Percentiles rank a stretch among this genome's conserved stretches.
phyloP scores from a whole-genome alignment of 148 eudicot species.

The Drosera capensis region DNA sequence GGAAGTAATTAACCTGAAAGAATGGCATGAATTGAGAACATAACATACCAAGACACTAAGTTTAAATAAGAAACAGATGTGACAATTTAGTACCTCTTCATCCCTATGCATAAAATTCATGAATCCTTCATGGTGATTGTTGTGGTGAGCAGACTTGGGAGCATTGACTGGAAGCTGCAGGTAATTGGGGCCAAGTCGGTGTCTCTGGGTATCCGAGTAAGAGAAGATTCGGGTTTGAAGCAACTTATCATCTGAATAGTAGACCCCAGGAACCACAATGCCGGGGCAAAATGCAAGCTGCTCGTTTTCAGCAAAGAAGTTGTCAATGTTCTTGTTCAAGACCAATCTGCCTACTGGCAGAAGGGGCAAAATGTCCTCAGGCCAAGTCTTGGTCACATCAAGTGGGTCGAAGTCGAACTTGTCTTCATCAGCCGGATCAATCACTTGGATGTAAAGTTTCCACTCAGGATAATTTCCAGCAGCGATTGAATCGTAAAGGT shows the following conservation, averaged over 20 bases:
- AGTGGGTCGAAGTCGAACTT: constrained; percentile 88
- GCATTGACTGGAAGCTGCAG: constrained; percentile 87
- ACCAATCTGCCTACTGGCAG: constrained; percentile 93
- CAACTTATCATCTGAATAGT: constrained; percentile 84
- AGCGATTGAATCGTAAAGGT: constrained; percentile 75
- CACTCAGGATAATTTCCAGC: constrained; percentile 96
- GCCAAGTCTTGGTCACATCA: constrained; percentile 89
- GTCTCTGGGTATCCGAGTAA: constrained; percentile 87
- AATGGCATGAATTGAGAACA: constrained; percentile 9
- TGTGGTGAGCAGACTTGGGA: constrained; percentile 82
- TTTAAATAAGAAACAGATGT: neutral
- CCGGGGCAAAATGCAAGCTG: constrained; percentile 84
- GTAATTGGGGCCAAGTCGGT: constrained; percentile 92
- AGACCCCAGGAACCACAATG: constrained; percentile 67
- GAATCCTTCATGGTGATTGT: constrained; percentile 83
- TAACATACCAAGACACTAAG: neutral
- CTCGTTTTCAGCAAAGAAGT: constrained; percentile 90
- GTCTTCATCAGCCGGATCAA: constrained; percentile 81
- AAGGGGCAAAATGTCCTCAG: constrained; percentile 79
- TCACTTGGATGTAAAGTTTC: constrained; percentile 74
- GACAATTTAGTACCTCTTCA: constrained; percentile 57
- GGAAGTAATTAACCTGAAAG: constrained; percentile 79
- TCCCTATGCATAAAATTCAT: constrained; percentile 98
- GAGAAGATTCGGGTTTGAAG: constrained; percentile 82
- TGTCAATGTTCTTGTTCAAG: constrained; percentile 86